Conservation (phyloP, 31 red algal species). For the Endocladia muricata region DNA sequence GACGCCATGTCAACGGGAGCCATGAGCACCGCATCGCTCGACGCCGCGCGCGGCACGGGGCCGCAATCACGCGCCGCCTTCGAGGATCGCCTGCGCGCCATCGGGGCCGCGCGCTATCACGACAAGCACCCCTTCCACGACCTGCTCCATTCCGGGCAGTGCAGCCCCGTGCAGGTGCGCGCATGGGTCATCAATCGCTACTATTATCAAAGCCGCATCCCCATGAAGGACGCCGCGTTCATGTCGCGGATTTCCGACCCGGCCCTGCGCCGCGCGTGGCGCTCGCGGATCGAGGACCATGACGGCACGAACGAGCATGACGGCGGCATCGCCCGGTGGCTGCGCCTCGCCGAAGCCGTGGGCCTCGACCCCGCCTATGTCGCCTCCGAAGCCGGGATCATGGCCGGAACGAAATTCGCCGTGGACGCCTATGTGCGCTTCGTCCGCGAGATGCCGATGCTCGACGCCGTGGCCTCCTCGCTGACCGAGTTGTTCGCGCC, state of each 20-base stretch:
- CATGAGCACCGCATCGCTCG: too few relatives aligned
- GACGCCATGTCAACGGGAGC: too few relatives aligned
- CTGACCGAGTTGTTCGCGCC: background rate
- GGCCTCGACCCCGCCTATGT: background rate
- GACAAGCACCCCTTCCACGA: too few relatives aligned
- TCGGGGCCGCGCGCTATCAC: too few relatives aligned
- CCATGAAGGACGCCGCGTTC: background rate
- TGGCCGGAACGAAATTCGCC: background rate
- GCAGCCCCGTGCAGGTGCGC: background rate
- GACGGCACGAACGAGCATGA: background rate
- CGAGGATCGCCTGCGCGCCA: too few relatives aligned
- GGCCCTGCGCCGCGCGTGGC: background rate
- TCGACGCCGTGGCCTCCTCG: background rate
- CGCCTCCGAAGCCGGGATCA: background rate
- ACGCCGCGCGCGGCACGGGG: too few relatives aligned
- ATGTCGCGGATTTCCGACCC: background rate
- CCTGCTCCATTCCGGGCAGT: too few relatives aligned
- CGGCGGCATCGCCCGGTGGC: background rate
- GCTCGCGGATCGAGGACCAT: background rate
- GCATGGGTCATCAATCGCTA: background rate
- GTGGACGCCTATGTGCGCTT: background rate
- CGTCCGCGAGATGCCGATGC: background rate
- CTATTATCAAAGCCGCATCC: background rate
- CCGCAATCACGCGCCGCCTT: too few relatives aligned
- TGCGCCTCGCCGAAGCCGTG: background rate